phyloP scores from a whole-genome alignment of 2,329 filamentous ascomycete genomes.

The Bipolaris gigantea region DNA sequence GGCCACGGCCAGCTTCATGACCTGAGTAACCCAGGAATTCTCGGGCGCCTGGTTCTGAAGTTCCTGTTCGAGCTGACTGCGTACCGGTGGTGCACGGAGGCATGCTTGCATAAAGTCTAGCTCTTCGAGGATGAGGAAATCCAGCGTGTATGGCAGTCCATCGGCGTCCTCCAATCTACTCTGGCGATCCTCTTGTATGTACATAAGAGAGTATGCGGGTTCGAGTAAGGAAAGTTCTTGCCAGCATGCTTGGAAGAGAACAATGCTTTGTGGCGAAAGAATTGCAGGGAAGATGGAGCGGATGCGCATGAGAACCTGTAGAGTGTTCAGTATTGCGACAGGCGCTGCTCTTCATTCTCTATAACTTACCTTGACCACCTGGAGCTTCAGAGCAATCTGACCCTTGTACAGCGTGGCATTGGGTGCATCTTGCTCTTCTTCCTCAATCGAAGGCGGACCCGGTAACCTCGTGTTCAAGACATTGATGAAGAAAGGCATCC shows the following conservation, averaged over 20 bases:
- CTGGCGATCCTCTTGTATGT: conserved; percentile 82
- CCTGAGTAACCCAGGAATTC: conserved; percentile 77
- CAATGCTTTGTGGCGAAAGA: conserved; percentile 78
- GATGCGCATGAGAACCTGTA: conserved; percentile 77
- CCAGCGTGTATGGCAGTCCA: conserved; percentile 88
- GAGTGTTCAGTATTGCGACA: conserved; percentile 40
- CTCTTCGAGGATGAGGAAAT: conserved; percentile 91
- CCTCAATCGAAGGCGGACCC: conserved; percentile 56
- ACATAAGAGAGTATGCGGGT: conserved; percentile 75
- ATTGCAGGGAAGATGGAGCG: conserved; percentile 79
- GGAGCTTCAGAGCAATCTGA: conserved; percentile 82
- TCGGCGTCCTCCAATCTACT: conserved; percentile 88
- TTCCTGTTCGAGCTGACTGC: conserved; percentile 83
- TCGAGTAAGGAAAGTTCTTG: conserved; percentile 78
- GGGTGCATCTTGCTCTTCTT: conserved; percentile 59
- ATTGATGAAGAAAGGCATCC: conserved; percentile 86
- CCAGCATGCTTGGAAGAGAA: conserved; percentile 87
- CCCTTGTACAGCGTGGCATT: conserved; percentile 74
- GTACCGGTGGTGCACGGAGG: conserved; percentile 83
- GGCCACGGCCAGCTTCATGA: conserved; percentile 80
- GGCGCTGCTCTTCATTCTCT: not conserved
- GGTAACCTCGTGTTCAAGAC: conserved; percentile 77
- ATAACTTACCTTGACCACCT: conserved; percentile 74
- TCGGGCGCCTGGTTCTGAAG: conserved; percentile 61
- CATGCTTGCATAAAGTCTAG: conserved; percentile 93